phyloP scores from a whole-genome alignment of 768 basidiomycete genomes.

The Leucogyrophana mollusca region DNA sequence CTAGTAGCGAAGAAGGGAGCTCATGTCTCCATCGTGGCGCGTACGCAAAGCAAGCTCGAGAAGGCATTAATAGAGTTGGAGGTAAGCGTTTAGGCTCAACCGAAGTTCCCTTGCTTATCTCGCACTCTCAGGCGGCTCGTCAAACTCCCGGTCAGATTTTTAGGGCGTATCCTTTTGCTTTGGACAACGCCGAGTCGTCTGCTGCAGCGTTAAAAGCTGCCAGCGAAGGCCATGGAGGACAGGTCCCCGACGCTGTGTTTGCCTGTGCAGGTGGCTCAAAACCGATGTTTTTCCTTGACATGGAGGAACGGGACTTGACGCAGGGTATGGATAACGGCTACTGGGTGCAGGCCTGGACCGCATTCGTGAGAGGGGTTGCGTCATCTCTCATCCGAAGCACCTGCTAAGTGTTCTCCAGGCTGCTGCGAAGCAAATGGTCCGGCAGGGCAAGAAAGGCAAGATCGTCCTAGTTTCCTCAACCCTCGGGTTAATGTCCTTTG shows the following conservation, averaged over 20 bases:
- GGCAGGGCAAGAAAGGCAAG: slow-evolving; percentile 57
- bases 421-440: slow-evolving; percentile 63
- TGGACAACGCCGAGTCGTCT: slow-evolving; percentile 53
- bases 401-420: slow-evolving; percentile 41
- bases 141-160: slow-evolving; percentile 60
- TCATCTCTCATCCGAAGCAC: neutral
- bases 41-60: slow-evolving; percentile 63
- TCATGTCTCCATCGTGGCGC: slow-evolving; percentile 82
- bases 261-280: slow-evolving; percentile 72
- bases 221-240: slow-evolving; percentile 49
- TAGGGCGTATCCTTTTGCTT: slow-evolving; percentile 62
- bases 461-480: slow-evolving; percentile 77
- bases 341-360: slow-evolving; percentile 57
- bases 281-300: slow-evolving; percentile 77
- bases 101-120: neutral
- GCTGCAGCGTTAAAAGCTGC: slow-evolving; percentile 62
- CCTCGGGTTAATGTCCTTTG: slow-evolving; percentile 70
- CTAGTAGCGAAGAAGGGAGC: slow-evolving; percentile 69
- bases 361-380: slow-evolving; percentile 29
- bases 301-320: slow-evolving; percentile 55
- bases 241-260: slow-evolving; percentile 74
- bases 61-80: slow-evolving; percentile 61
- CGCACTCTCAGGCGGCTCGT: slow-evolving; percentile 44
- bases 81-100: slow-evolving; percentile 38
- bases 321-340: slow-evolving; percentile 58